Conservation (phyloP, 2,329 filamentous ascomycete genomes). For the Paramyrothecium roridum region DNA sequence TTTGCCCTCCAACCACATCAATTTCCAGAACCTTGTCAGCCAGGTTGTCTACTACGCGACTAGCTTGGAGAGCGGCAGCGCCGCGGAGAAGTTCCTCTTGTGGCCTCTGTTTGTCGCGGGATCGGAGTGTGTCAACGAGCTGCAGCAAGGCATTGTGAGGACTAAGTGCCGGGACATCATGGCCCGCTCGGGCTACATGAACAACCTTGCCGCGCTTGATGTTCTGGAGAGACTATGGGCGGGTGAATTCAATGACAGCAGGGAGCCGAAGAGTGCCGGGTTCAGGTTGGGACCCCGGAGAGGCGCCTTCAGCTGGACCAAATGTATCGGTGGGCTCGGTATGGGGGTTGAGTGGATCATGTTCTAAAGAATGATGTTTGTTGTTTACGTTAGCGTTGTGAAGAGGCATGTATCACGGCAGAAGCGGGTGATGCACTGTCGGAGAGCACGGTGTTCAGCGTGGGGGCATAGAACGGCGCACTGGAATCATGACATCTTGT, state of each 20-base stretch:
- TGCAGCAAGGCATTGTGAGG: conserved; percentile 76
- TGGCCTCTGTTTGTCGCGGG: conserved; percentile 93
- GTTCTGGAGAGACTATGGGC: conserved; percentile 84
- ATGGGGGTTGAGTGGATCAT: conserved; percentile 65
- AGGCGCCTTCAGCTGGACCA: conserved; percentile 57
- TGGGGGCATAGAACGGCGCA: not conserved
- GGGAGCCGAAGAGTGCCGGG: conserved; percentile 28
- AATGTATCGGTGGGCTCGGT: conserved; percentile 52
- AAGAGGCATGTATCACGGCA: conserved; percentile 12
- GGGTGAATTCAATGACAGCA: conserved; percentile 40
- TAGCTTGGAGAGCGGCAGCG: conserved; percentile 67
- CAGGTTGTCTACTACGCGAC: conserved; percentile 82
- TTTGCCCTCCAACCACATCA: conserved; percentile 68
- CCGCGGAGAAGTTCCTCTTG: conserved; percentile 81
- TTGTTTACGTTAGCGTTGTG: conserved; percentile 11
- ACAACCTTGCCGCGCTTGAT: conserved; percentile 83
- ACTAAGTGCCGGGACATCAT: conserved; percentile 83
- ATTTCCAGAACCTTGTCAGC: conserved; percentile 79
- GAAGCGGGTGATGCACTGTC: not conserved
- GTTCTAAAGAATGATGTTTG: conserved; percentile 46
- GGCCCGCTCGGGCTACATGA: conserved; percentile 86
- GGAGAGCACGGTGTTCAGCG: conserved; percentile 4
- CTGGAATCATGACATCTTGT: not conserved
- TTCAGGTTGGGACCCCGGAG: conserved; percentile 32
- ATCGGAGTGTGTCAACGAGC: conserved; percentile 80